A percentile compares a stretch with the other conserved stretches of the same genome.
Conservation (phyloP, 2,329 filamentous ascomycete genomes). For the Sporothrix globosa region DNA sequence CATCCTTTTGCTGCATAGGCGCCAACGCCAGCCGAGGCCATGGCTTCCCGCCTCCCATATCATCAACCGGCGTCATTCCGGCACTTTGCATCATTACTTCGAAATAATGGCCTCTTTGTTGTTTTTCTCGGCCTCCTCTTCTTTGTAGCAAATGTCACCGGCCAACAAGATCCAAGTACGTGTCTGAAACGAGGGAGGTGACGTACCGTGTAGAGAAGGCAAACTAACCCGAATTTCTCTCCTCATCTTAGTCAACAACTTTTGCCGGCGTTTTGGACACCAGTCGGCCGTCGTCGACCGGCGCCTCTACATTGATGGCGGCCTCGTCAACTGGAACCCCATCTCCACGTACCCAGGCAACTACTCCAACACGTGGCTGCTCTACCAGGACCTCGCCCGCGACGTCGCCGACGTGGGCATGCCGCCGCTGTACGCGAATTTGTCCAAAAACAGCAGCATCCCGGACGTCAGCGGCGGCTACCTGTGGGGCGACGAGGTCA, state of each 20-base stretch:
- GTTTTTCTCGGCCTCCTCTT: background rate
- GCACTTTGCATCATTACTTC: background rate
- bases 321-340: conserved; percentile 59
- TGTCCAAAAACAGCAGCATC: conserved; percentile 62
- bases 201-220: background rate
- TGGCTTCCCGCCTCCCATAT: background rate
- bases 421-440: conserved; percentile 59
- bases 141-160: background rate
- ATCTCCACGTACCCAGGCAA: conserved; percentile 54
- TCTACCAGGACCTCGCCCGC: conserved; percentile 61
- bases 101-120: background rate
- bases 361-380: conserved; percentile 59
- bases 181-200: background rate
- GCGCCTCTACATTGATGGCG: conserved; percentile 65
- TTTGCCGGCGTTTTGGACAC: conserved; percentile 60
- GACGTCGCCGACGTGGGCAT: conserved; percentile 48
- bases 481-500: conserved; percentile 64
- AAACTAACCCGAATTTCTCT: background rate
- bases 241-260: conserved; percentile 51
- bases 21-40: background rate
- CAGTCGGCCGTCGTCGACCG: conserved; percentile 63
- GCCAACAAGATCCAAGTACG: conserved; percentile 32
- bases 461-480: conserved; percentile 52
- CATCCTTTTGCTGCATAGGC: background rate
- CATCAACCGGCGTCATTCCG: background rate